Evolutionary conservation across 1,284 basidiomycete species (phyloP), one percentile per base, ranked within the genome.

Genomic region (Sporisorium sorghi): DNA sequence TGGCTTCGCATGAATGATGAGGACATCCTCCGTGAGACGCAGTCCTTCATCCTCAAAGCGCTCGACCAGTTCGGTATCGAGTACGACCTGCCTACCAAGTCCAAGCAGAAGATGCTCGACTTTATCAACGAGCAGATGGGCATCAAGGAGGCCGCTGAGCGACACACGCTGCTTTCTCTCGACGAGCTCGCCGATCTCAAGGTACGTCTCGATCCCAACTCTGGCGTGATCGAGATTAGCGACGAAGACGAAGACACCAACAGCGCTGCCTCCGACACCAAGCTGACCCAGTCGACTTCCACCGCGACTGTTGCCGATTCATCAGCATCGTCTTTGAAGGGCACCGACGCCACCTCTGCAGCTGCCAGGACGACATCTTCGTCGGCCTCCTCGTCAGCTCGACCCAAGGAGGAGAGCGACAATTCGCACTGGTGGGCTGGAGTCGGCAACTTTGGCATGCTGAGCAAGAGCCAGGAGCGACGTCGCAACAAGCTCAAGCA

Each of bases 1-100:
- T 84, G 80, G 81, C 76, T 84, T 17, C 82, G 83, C 33, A 78
- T 84, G 64, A 84, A 83, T 58, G 77, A 84, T n/a, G 59, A 66
- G n/a, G 82, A 81, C 52, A 78, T 83, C 21, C 69, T 84, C 15
- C 64, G 75, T 40, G 78, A 83, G 49, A 78, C 82, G 5, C 70
- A 65, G 42, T 72, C 70, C 6, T 83, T 80, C 56, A 64, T 84
- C 30, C 62, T 75, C 26, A 74, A 78, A 49, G 76, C 77, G 28
- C 57, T 84, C 3, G 73, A 80, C 32, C 61, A 63, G 40, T 81
- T 82, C 28, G 66, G 58, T 12, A 48, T 40, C 37, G 69, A 75
- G n/a, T 58, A 62, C 44, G 63, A 65, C 23, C 44, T 82, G 15
- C 82, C 82, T 2, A 32, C 44, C 14, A 48, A 49, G 21, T 73